phyloP scores from a whole-genome alignment of 2,329 filamentous ascomycete species.

The Ceratocystis cubensis region DNA sequence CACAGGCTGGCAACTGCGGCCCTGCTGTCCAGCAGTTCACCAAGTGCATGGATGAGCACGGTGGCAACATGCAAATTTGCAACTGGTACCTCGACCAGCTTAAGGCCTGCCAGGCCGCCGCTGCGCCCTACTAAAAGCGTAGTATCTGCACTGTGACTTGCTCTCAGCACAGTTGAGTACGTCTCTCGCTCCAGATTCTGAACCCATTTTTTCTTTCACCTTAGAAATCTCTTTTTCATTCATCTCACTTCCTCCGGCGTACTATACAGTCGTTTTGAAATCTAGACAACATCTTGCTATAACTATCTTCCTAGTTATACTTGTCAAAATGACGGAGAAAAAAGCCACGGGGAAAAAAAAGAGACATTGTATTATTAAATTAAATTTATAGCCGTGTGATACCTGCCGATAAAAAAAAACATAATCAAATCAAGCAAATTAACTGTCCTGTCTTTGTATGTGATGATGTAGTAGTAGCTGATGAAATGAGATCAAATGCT shows the following conservation, averaged over 20 bases:
- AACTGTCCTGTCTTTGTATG: too few relatives aligned
- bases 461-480: too few relatives aligned
- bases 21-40: slow-evolving; percentile 75
- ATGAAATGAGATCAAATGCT: background rate
- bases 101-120: slow-evolving; percentile 24
- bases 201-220: background rate
- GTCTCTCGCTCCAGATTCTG: too few relatives aligned
- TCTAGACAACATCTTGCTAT: too few relatives aligned
- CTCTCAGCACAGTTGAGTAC: too few relatives aligned
- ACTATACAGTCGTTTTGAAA: background rate
- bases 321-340: background rate
- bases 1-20: slow-evolving; percentile 49
- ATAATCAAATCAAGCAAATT: too few relatives aligned
- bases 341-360: background rate
- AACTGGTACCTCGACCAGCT: slow-evolving; percentile 97
- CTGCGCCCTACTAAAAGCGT: slow-evolving; percentile 17
- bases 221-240: background rate
- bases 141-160: too few relatives aligned
- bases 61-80: slow-evolving; percentile 89
- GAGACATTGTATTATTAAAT: slow-evolving; percentile 8
- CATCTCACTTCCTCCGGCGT: background rate
- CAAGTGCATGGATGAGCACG: slow-evolving; percentile 90
- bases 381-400: slow-evolving; percentile 2
- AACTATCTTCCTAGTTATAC: background rate
- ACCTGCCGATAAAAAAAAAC: background rate